Base-by-base conservation (phyloP, 768 basidiomycete genomes). In the Trametes elegans region DNA sequence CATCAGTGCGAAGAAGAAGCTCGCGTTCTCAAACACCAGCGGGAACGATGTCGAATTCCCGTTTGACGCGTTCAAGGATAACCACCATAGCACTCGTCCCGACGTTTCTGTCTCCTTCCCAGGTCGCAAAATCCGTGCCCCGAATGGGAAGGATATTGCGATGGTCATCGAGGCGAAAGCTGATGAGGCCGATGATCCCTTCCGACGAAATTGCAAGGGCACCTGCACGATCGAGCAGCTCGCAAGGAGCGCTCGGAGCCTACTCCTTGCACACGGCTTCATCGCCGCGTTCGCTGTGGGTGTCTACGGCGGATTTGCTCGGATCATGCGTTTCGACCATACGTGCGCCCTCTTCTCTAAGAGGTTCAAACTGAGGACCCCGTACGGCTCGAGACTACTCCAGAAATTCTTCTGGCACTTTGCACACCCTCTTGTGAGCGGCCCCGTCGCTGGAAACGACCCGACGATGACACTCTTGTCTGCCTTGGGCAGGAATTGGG, bases 341-440 rank as follows among this genome's bases (percentile, higher is more conserved):
- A 36, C 61, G 1, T 47, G 38, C 21, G 51, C 41, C 1, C 34
- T 62, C 26, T 55, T 49, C 3, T 54, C 51, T n/a, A n/a, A n/a
- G n/a, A n/a, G n/a, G n/a, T n/a, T n/a, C n/a, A n/a, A n/a, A n/a
- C n/a, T n/a, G n/a, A n/a, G n/a, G n/a, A n/a, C n/a, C n/a, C n/a
- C n/a, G n/a, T n/a, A n/a, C n/a, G 36, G 57, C n/a, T 40, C 26
- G 2, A 35, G 23, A 11, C 7, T 52, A 7, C 35, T 62, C 5
- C 43, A 38, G 14, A 34, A 29, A 16, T 62, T 58, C 44, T 24
- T 60, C 11, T 63, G 62, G 62, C 48, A 45, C 14, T 60, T 60
- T 18, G 24, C 40, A 9, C 52, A 63, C 18, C 45, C 56, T 9
- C 3, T 34, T 8, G 35, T 47, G 19, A 46, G 50, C 23, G 14